A percentile compares a stretch with the other conserved stretches of the same genome.
Conservation (phyloP, 768 basidiomycete genomes). For the Pholiota molesta region DNA sequence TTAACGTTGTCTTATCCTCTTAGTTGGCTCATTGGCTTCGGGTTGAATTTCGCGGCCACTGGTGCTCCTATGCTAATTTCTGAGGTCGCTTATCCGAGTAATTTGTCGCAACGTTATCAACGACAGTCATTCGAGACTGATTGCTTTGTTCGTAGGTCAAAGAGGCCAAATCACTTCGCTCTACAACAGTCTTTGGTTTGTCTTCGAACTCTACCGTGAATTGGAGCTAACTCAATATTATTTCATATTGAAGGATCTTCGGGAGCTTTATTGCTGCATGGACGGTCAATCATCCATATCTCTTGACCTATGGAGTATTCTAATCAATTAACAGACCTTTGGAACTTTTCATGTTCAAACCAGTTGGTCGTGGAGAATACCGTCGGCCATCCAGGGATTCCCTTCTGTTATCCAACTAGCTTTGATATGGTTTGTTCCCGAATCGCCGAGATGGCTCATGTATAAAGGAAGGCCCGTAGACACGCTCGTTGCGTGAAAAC, state of each 20-base stretch:
- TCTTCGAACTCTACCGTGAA: background rate
- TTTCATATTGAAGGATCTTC: constrained; percentile 15
- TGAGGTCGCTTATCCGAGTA: constrained; percentile 26
- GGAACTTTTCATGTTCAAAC: constrained; percentile 63
- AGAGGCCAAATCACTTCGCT: constrained; percentile 25
- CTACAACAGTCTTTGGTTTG: constrained; percentile 28
- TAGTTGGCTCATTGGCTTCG: constrained; percentile 25
- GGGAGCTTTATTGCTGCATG: constrained; percentile 55
- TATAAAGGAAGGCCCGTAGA: constrained; percentile 49
- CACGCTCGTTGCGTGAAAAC: background rate
- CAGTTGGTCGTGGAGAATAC: constrained; percentile 73
- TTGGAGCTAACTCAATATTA: background rate
- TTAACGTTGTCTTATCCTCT: background rate
- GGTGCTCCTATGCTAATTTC: constrained; percentile 26
- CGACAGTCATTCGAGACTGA: background rate
- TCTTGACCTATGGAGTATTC: background rate
- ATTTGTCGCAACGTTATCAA: background rate
- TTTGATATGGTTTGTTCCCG: constrained; percentile 65
- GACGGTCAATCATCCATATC: constrained; percentile 37
- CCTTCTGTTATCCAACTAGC: constrained; percentile 60
- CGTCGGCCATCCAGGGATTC: constrained; percentile 61
- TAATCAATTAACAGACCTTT: constrained; percentile 41
- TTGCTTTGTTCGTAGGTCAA: constrained; percentile 12
- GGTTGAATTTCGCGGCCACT: constrained; percentile 23
- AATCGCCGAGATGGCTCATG: constrained; percentile 74